Base-by-base conservation (phyloP, 2,329 filamentous ascomycete species). In the Cladophialophora immunda region DNA sequence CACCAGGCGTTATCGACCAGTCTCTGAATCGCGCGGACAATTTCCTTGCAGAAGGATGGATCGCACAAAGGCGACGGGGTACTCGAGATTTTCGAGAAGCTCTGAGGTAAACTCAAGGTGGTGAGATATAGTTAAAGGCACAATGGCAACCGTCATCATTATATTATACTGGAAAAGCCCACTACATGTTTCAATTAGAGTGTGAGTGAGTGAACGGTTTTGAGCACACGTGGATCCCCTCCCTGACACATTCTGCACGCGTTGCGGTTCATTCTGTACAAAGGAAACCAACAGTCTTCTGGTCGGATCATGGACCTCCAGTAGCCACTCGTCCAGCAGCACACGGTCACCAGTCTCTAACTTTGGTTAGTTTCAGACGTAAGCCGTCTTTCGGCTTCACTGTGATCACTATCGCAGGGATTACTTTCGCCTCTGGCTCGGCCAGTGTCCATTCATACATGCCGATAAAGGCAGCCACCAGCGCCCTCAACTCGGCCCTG, bases 301-400 rank as follows among this genome's bases (percentile, higher is more conserved):
- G 36, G 36, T 38, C 36, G 36, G 15, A 38, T 38, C 36, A 38
- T 4, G 36, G 2, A 13, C 15, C 15, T 38, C 36, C 15, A 17
- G 36, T 17, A 2, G 36, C 36, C 36, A 17, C 11, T 38, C 36
- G 15, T 38, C 9, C 36, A 17, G 36, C 9, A 8, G 36, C 11
- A 13, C 15, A 17, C 9, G 2, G 36, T 38, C 36, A 79, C 77
- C 77, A 79, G 6, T 65, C 74, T 32, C 75, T 74, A 27, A 80
- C 73, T 58, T 71, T 69, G 27, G 61, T 68, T 73, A 79, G 74
- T 59, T 68, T 72, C 68, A 80, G 68, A 72, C 77, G 73, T 75
- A 80, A 78, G 19, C 79, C 79, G 57, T 78, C 77, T 15, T 76
- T 74, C 0, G 79, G 79, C 74, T 79, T 79, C 13, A 76, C 79